Base-by-base conservation (phyloP, 1,284 basidiomycete species). In the Boletus mariae region DNA sequence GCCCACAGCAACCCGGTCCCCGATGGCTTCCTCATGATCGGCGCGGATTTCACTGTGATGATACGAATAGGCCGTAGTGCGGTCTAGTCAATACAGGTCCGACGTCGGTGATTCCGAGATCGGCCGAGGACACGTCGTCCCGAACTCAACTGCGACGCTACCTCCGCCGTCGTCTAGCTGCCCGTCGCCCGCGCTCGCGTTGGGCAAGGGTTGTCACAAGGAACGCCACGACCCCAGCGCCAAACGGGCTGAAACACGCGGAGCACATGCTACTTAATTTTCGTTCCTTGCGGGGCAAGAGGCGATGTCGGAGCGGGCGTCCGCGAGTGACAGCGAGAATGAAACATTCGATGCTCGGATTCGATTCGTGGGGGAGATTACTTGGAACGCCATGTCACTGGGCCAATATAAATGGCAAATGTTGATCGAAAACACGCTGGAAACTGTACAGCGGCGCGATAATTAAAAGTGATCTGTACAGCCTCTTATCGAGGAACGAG, bases 391-490 rank as follows among this genome's bases (percentile, higher is more conserved):
- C 11, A 23, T 31, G 41, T 29, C 49, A 29, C 8, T 7, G 6
- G 40, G 12, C 10, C 1, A 34, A 34, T 34, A 34, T 34, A 11
- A 34, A 11, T 34, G 32, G 25, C 26, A 28, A 15, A 26, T 47
- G 11, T 26, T 40, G 45, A 57, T 58, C 41, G 32, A 46, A 54
- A 61, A 45, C 40, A 43, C 28, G 17, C 23, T 47, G 17, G 23
- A 47, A 45, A 34, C 5, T 1, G 23, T 20, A 31, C 35, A 38
- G 37, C 17, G 37, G 17, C 4, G 37, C 23, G 40, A 25, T 41
- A 41, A 41, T 41, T 41, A 7, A 15, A 17, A 31, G 26, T 15
- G 15, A 44, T 8, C 29, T 37, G 37, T 40, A 49, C 35, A 17
- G 13, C 45, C 11, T 17, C 20, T 3, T 20, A 35, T 32, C 13